phyloP scores from a whole-genome alignment of 352 stramenopile species.

The Globisporangium abappressorium region DNA sequence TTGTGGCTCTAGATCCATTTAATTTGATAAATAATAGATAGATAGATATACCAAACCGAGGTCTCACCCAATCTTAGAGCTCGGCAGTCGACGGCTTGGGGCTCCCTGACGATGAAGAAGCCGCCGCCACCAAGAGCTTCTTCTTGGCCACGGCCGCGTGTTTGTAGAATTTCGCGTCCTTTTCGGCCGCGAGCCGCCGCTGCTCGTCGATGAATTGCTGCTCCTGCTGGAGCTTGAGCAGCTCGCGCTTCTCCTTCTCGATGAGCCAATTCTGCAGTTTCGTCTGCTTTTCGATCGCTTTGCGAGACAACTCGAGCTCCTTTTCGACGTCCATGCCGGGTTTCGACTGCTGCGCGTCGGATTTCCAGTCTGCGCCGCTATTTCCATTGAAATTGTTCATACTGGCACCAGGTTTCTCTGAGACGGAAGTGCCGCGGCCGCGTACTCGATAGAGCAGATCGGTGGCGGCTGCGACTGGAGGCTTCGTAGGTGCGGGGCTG shows the following conservation, averaged over 20 bases:
- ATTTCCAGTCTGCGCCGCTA: conserved; percentile 38
- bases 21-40: conserved; percentile 23
- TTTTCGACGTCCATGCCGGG: conserved; percentile 50
- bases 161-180: conserved; percentile 80
- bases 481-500: conserved; percentile 7
- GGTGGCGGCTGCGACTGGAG: conserved; percentile 15
- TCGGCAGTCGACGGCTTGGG: conserved; percentile 30
- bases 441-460: conserved; percentile 70
- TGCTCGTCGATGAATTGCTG: conserved; percentile 80
- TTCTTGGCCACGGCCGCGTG: conserved; percentile 72
- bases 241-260: conserved; percentile 84
- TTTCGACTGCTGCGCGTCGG: conserved; percentile 28
- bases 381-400: conserved; percentile 2
- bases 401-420: conserved; percentile 12
- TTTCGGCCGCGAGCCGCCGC: conserved; percentile 44
- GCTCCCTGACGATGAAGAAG: conserved; percentile 3
- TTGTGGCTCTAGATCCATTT: conserved; percentile 5
- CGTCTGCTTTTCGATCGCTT: conserved; percentile 88
- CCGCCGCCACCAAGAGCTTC: conserved; percentile 34
- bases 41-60: conserved; percentile 6
- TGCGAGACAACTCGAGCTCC: conserved; percentile 61
- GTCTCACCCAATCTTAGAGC: conserved; percentile 15
- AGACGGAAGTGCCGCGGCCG: conserved; percentile 25
- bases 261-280: conserved; percentile 89
- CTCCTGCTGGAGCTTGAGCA: conserved; percentile 79